Evolutionary conservation across 78 protist species (phyloP).

Genomic region (Dictyostelium citrinum): DNA sequence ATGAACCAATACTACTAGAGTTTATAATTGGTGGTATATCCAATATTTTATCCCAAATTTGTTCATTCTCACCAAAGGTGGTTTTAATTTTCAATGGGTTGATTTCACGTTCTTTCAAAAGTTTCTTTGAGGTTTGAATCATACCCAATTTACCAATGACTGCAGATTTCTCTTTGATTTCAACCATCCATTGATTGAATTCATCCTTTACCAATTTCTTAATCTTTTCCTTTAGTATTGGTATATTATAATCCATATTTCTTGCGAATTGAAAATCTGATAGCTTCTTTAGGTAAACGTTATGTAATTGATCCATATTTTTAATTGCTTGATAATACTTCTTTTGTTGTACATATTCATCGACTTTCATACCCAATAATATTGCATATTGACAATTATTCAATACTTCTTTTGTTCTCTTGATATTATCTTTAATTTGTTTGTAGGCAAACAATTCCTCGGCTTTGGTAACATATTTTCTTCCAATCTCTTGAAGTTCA

Average conservation of each 20-base stretch:
- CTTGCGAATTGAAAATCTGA: constrained; percentile 71
- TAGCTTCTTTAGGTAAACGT: constrained; percentile 43
- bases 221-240: constrained; percentile 26
- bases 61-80: constrained; percentile 65
- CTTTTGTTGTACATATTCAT: constrained; percentile 40
- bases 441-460: constrained; percentile 47
- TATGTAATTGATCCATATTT: constrained; percentile 72
- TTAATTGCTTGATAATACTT: constrained; percentile 55
- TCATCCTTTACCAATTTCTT: constrained; percentile 69
- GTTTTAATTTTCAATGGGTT: constrained; percentile 71
- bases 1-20: constrained; percentile 26
- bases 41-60: constrained; percentile 46
- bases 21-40: constrained; percentile 17
- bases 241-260: constrained; percentile 70
- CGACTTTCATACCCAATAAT: constrained; percentile 57
- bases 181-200: constrained; percentile 76
- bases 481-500: constrained; percentile 50
- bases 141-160: constrained; percentile 73
- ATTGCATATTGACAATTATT: constrained; percentile 71
- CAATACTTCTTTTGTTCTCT: constrained; percentile 33
- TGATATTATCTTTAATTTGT: constrained; percentile 46
- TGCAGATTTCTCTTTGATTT: constrained; percentile 60
- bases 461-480: constrained; percentile 9
- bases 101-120: constrained; percentile 53
- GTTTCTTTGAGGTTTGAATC: constrained; percentile 53